Evolutionary conservation across 108 stramenopile species (phyloP), one percentile per base, ranked within the genome.

Genomic region (Stephanodiscus minutulus): DNA sequence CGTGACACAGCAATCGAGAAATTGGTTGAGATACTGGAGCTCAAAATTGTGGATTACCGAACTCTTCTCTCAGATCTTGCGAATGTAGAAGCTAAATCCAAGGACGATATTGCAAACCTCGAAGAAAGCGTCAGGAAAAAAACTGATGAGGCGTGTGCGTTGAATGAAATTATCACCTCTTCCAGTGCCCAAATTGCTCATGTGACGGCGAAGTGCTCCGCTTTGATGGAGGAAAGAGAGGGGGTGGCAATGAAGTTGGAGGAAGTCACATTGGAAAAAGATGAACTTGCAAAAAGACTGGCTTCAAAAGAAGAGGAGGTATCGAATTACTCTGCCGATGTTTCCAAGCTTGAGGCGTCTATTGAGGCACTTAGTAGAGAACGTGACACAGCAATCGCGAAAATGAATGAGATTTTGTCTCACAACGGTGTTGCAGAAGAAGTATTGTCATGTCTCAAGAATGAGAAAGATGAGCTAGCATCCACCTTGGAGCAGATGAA

Each of bases 401-500:
- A 7, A 5, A 52, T 18, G 50, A 52, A 52, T 24, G 39, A 39
- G 39, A 39, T 39, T 11, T 39, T 39, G 39, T 11, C 39, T 39
- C 11, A 11, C 39, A 35, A 31, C 13, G 27, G 24, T 22, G 24
- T 13, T 27, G 25, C 12, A 25, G 57, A 36, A 29, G 57, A 35
- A 17, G 57, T 58, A 3, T 35, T 36, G 57, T 58, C 57, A 0
- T 58, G 33, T 17, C 18, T 58, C 1, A 15, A 58, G 27, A 44
- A 22, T 24, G 66, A 66, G 22, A 66, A 55, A n/a, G 66, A 66
- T 8, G 52, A 53, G 24, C 31, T 66, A 36, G 50, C 35, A 25
- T 66, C 52, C 0, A 56, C 20, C n/a, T 55, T 56, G 66, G 35
- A 56, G 18, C 54, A 39, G 35, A 17, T 36, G 20, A 68, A 68